Conservation (phyloP, 345 rosid genomes). For the Salix viminalis region DNA sequence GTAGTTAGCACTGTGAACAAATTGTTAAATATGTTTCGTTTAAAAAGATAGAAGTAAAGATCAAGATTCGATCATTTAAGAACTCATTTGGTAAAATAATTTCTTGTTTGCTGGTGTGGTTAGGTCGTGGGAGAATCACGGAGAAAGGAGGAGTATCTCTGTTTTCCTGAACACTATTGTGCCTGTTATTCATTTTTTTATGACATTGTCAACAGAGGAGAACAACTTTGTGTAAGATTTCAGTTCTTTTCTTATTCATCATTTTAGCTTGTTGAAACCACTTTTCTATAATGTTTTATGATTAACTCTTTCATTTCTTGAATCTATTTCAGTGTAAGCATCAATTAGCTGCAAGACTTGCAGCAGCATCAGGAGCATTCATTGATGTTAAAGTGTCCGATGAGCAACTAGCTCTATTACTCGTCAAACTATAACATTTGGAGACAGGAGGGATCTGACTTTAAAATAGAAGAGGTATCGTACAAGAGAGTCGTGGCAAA, state of each 20-base stretch:
- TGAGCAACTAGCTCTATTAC: slow-evolving; percentile 60
- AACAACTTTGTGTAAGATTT: slow-evolving; percentile 68
- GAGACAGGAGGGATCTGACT: background rate
- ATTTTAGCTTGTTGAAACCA: background rate
- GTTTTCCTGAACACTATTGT: slow-evolving; percentile 71
- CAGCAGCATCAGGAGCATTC: slow-evolving; percentile 57
- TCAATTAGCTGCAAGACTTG: slow-evolving; percentile 80
- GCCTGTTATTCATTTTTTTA: slow-evolving; percentile 89
- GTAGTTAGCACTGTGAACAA: too few relatives aligned
- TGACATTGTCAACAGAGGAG: slow-evolving; percentile 80
- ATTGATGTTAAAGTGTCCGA: slow-evolving; percentile 55
- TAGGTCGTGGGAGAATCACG: slow-evolving; percentile 88
- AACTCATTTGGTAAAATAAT: background rate
- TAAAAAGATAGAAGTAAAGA: too few relatives aligned
- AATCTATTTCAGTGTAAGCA: slow-evolving; percentile 63
- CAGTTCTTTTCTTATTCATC: background rate
- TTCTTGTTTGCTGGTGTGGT: background rate
- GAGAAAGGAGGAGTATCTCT: slow-evolving; percentile 78
- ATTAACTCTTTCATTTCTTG: slow-evolving; percentile 1
- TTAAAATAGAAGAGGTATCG: background rate
- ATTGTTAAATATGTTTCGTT: too few relatives aligned
- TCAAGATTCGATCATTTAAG: background rate
- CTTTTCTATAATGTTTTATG: background rate
- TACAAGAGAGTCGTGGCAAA: background rate
- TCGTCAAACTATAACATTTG: slow-evolving; percentile 43